Base-by-base conservation (phyloP, 2,329 filamentous ascomycete species). In the Dothistroma pini region DNA sequence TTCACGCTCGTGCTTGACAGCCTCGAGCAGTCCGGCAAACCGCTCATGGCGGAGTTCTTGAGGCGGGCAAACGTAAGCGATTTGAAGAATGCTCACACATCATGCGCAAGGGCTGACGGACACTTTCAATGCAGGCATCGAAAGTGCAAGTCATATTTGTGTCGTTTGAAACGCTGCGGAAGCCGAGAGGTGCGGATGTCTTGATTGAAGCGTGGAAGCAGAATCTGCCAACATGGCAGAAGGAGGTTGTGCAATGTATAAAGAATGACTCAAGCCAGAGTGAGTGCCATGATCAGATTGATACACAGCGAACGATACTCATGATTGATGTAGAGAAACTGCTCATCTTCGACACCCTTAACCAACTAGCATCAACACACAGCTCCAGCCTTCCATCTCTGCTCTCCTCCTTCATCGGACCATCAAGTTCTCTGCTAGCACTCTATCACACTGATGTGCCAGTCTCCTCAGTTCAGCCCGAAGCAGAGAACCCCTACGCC, bases 1-100 rank as follows among this genome's bases (percentile, higher is more conserved):
- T 86, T 97, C 70, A 97, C 93, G 0, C 80, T 97, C 29, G 77
- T 97, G 2, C 81, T 96, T 59, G 93, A 97, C 75, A 90, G 83
- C 35, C 80, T 97, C 32, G 91, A 96, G 77, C 92, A 96, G 76
- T 86, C 87, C 29, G 90, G 87, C 7, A 82, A 80, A 32, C 87
- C 87, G 0, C 77, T 96, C 4, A 66, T 93, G 1, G 77, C 80
- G 19, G 92, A 96, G 75, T 90, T 93, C 75, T 84, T 90, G 57
- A 80, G 82, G 52, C 84, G 93, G 69, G 91, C 89, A 58, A 90
- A 88, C 79, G 90, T 89, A 68, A 44, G 58, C 21, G 54, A 55
- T 21, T 58, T 29, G 35, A 35, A 35, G 29, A 34, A n/a, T 38
- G 16, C 35, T 38, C 22, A 25, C 29, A 22, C 11, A 22, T 44